Evolutionary conservation across 257 asterid species (phyloP).

Genomic region (Eucommia ulmoides): DNA sequence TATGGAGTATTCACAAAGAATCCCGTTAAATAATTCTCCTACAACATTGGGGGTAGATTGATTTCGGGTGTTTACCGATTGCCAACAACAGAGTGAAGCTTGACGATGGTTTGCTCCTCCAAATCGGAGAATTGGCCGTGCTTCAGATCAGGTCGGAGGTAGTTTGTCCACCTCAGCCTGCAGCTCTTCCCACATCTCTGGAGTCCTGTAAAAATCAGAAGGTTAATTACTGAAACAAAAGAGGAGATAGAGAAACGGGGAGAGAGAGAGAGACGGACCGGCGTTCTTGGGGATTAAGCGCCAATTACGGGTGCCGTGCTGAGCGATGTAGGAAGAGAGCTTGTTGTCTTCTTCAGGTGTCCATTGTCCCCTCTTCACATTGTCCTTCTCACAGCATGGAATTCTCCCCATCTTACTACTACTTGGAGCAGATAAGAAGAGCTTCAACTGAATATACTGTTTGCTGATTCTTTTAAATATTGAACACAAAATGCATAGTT

Average conservation of each 20-base stretch:
- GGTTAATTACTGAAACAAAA: no score
- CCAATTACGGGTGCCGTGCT: constrained; percentile 92
- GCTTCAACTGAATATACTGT: no score
- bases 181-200: constrained; percentile 96
- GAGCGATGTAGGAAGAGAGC: constrained; percentile 87
- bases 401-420: constrained; percentile 76
- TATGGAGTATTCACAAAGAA: no score
- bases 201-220: constrained; percentile 32
- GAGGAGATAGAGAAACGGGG: no score
- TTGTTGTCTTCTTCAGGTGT: constrained; percentile 95
- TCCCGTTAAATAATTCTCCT: no score
- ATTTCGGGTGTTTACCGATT: no score
- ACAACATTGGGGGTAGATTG: no score
- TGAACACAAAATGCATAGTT: no score
- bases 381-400: constrained; percentile 92
- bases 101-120: constrained; percentile 81
- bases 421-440: no score
- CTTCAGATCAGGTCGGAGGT: constrained; percentile 92
- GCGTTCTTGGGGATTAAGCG: constrained; percentile 97
- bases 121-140: constrained; percentile 89
- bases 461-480: no score
- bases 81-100: constrained; percentile 89
- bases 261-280: constrained; percentile 18
- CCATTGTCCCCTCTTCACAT: constrained; percentile 91
- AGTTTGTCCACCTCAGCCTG: constrained; percentile 85